phyloP scores from a whole-genome alignment of 768 basidiomycete species.

The Neoboletus subvelutipes region DNA sequence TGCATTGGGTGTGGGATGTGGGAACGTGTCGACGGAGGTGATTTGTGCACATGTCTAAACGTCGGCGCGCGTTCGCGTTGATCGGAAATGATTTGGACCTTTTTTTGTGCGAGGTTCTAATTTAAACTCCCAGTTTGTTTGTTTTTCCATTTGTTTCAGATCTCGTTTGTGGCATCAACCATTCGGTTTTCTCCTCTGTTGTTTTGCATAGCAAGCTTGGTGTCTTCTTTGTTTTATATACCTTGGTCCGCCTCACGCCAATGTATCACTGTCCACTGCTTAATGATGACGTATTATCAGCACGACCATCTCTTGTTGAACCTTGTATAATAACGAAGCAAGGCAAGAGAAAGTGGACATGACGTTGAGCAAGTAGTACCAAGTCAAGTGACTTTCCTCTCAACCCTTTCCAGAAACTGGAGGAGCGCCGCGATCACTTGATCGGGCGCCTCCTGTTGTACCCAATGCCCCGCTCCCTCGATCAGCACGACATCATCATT shows the following conservation, averaged over 20 bases:
- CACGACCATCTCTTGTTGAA: constrained; percentile 10
- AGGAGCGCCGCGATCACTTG: constrained; percentile 41
- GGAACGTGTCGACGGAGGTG: not conserved
- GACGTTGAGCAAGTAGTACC: not conserved
- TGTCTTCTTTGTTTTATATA: not conserved
- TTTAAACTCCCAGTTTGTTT: constrained; percentile 5
- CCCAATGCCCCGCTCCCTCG: constrained; percentile 62
- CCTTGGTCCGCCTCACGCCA: constrained; percentile 19
- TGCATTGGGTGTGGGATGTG: not conserved
- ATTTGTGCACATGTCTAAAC: not conserved
- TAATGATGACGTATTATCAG: constrained; percentile 20
- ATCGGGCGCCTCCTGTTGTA: constrained; percentile 54
- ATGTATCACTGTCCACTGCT: constrained; percentile 23
- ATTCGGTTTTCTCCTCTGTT: constrained; percentile 15
- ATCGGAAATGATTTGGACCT: not conserved
- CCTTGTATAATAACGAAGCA: constrained; percentile 18
- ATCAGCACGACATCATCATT: constrained; percentile 51
- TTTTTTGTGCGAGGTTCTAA: constrained; percentile 3
- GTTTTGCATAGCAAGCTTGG: constrained; percentile 26
- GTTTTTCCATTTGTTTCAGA: not conserved
- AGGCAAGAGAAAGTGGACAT: not conserved
- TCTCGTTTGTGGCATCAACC: constrained; percentile 4
- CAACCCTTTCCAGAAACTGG: constrained; percentile 38
- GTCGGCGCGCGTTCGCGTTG: not conserved
- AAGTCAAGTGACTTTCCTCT: not conserved